Conservation (phyloP, 108 stramenopile species). For the Nannochloropsis oceanica region DNA sequence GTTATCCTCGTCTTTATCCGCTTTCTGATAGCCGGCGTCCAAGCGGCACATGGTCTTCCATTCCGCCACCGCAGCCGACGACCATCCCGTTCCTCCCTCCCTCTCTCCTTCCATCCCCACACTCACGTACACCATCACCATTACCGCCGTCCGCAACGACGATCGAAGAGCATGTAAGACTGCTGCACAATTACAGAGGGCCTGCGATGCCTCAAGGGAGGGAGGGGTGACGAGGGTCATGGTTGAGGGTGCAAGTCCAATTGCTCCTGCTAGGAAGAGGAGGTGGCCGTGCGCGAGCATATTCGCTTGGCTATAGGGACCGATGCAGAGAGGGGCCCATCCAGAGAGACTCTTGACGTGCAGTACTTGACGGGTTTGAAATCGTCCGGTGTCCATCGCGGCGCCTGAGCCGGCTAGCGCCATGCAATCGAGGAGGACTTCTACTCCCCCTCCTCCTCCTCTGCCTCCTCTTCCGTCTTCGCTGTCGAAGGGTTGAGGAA, state of each 20-base stretch:
- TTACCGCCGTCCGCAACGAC: neutral
- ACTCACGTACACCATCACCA: neutral
- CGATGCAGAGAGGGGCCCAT: constrained; percentile 97
- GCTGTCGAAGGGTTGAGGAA: constrained; percentile 54
- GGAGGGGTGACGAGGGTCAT: constrained; percentile 48
- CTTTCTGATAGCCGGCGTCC: neutral
- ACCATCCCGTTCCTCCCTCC: neutral
- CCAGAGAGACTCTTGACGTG: constrained; percentile 81
- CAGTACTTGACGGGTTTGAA: constrained; percentile 49
- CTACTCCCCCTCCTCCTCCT: neutral
- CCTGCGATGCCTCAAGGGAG: neutral
- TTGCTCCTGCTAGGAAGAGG: constrained; percentile 76
- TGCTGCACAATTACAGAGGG: neutral
- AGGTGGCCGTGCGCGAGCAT: constrained; percentile 48
- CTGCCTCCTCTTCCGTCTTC: neutral
- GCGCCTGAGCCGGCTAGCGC: neutral
- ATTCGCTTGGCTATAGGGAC: constrained; percentile 94
- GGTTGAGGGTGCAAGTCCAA: constrained; percentile 64
- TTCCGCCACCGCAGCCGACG: neutral
- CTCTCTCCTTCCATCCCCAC: neutral
- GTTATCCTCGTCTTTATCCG: neutral
- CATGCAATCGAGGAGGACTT: neutral
- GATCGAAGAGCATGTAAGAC: neutral
- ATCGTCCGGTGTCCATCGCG: neutral
- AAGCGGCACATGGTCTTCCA: neutral